These are phyloP conservation scores for Mycogone perniciosa DNA, from an alignment of 2,329 filamentous ascomycete genomes.

Conservation along the genomic window DNA sequence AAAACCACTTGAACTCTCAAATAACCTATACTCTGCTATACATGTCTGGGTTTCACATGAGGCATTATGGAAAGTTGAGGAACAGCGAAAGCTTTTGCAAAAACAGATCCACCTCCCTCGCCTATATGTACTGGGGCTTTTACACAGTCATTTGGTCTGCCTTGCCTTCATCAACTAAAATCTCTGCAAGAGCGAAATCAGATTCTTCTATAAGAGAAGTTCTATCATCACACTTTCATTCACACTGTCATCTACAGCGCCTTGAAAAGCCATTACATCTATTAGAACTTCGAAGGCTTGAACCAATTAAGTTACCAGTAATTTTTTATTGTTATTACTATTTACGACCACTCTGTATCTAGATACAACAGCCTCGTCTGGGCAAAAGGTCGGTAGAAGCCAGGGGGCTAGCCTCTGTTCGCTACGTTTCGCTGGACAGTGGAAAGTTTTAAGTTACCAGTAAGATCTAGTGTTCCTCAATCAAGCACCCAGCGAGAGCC, in stretches of 20 bases:
- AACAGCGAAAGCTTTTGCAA: slow-evolving; percentile 12
- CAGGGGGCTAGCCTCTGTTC: too few species aligned
- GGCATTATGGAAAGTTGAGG: slow-evolving; percentile 14
- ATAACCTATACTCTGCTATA: slow-evolving; percentile 12
- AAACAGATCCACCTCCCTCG: neutral
- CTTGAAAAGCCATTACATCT: slow-evolving; percentile 5
- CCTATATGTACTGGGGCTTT: slow-evolving; percentile 16
- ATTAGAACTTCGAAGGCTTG: slow-evolving; percentile 12
- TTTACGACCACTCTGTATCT: too few species aligned
- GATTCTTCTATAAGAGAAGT: slow-evolving; percentile 10
- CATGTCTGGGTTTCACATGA: slow-evolving; percentile 15
- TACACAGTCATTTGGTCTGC: neutral
- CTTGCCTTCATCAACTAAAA: neutral
- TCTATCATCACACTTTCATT: slow-evolving; percentile 14
- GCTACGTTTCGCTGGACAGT: too few species aligned
- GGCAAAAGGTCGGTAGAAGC: too few species aligned
- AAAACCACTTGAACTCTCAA: slow-evolving; percentile 13
- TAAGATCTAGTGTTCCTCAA: slow-evolving; percentile 8
- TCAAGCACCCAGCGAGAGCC: slow-evolving; percentile 12
- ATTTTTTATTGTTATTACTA: too few species aligned
- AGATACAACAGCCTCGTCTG: too few species aligned
- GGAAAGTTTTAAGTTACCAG: too few species aligned
- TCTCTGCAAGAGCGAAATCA: slow-evolving; percentile 3
- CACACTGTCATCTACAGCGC: slow-evolving; percentile 14
- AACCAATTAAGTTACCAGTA: too few species aligned